These are phyloP conservation scores for Biscogniauxia sp. DNA, from an alignment of 2,329 filamentous ascomycete species.

Conservation along the genomic window DNA sequence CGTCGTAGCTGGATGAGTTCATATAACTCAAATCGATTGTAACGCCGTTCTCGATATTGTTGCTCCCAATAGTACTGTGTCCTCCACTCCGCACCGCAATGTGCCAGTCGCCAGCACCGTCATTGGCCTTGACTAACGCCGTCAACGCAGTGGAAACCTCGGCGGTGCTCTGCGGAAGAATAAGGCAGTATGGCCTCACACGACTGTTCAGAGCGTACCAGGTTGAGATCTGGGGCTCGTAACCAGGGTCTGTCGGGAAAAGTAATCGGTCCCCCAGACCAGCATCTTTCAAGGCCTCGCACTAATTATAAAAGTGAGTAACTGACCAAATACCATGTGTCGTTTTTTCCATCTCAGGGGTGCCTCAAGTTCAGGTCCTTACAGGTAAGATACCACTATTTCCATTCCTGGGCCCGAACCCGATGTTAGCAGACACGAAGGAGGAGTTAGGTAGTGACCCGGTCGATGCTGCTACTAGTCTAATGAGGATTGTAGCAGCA, in stretches of 20 bases:
- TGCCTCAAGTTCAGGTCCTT: not conserved
- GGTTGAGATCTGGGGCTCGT: slow-evolving; percentile 22
- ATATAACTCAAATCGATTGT: slow-evolving; percentile 43
- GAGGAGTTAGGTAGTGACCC: not conserved
- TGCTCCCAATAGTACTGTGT: slow-evolving; percentile 42
- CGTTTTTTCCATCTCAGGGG: no score
- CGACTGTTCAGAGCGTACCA: slow-evolving; percentile 23
- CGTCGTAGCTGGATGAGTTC: slow-evolving; percentile 32
- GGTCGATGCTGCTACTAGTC: not conserved
- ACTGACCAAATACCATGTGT: no score
- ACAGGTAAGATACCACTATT: not conserved
- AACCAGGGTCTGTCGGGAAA: slow-evolving; percentile 18
- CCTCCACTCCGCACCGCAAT: slow-evolving; percentile 52
- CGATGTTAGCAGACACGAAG: not conserved
- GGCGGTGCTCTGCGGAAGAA: slow-evolving; percentile 20
- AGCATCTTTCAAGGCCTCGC: slow-evolving; percentile 20
- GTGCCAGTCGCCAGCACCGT: slow-evolving; percentile 28
- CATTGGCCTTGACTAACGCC: slow-evolving; percentile 14
- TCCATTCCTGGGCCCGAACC: not conserved
- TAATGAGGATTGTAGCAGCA: not conserved
- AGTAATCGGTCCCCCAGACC: slow-evolving; percentile 24
- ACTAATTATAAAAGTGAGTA: slow-evolving; percentile 11
- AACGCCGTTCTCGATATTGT: slow-evolving; percentile 43
- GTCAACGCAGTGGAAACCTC: slow-evolving; percentile 24
- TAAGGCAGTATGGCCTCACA: slow-evolving; percentile 24